phyloP scores from a whole-genome alignment of 768 basidiomycete genomes.

The Naganishia kalamii region DNA sequence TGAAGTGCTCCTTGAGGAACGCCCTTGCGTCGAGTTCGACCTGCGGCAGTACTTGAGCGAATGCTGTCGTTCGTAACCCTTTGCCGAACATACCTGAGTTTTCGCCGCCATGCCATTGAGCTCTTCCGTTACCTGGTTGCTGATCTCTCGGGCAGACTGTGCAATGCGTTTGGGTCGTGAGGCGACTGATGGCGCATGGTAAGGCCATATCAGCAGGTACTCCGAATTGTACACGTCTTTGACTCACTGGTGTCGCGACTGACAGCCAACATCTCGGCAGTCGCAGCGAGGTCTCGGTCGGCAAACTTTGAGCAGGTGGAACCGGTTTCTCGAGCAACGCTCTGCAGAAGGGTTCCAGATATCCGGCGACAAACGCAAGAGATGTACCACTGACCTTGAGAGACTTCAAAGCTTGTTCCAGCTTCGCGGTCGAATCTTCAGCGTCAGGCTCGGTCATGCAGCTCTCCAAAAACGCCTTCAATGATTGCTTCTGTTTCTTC shows the following conservation, averaged over 20 bases:
- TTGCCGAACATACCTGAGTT: neutral
- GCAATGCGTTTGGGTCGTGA: neutral
- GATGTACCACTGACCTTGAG: neutral
- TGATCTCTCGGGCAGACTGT: neutral
- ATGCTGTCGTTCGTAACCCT: neutral
- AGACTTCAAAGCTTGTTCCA: neutral
- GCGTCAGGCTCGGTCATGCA: neutral
- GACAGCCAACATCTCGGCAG: neutral
- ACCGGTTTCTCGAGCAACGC: neutral
- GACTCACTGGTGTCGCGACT: neutral
- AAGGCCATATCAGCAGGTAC: neutral
- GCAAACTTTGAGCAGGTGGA: neutral
- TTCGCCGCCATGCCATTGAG: neutral
- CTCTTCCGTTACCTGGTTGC: neutral
- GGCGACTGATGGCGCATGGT: neutral
- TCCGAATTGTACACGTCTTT: no score
- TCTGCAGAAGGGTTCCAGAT: no score
- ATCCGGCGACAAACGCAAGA: no score
- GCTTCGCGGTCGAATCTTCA: neutral
- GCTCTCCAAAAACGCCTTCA: neutral
- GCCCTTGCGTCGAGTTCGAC: neutral
- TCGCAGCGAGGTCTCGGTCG: neutral
- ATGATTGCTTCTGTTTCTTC: neutral
- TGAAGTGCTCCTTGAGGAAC: neutral
- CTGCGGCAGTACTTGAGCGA: neutral